Evolutionary conservation across 192 early-diverging fungal species (phyloP).

Genomic region (Rhizophagus prolifer): DNA sequence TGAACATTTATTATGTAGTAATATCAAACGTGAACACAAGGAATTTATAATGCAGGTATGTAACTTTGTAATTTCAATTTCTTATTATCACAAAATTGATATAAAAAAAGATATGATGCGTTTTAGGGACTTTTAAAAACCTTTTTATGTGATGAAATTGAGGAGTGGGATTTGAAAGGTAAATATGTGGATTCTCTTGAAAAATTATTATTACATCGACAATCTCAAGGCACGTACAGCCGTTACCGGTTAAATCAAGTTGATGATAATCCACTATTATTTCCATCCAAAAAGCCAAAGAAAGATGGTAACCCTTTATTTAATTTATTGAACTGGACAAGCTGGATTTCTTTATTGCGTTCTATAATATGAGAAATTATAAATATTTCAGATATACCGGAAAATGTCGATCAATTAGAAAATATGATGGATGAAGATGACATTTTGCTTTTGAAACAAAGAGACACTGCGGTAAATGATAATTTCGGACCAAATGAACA

Average conservation of each 20-base stretch:
- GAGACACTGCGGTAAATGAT: slow-evolving; percentile 28
- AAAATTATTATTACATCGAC: slow-evolving; percentile 40
- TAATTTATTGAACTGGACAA: not conserved
- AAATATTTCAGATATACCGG: not conserved
- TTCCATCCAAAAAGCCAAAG: slow-evolving; percentile 29
- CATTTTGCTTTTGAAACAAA: slow-evolving; percentile 18
- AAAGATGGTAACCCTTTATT: slow-evolving; percentile 31
- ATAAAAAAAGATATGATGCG: not conserved
- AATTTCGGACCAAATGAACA: slow-evolving; percentile 42
- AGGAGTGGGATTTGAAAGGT: slow-evolving; percentile 44
- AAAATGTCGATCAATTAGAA: not conserved
- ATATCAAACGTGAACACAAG: slow-evolving; percentile 39
- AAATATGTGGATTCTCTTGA: slow-evolving; percentile 40
- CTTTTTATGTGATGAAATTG: slow-evolving; percentile 36
- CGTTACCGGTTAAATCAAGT: slow-evolving; percentile 44
- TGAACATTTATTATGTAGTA: slow-evolving; percentile 38
- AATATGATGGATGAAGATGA: not conserved
- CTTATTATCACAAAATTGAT: not conserved
- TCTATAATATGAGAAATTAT: not conserved
- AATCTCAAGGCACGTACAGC: slow-evolving; percentile 45
- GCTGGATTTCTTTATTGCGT: not conserved
- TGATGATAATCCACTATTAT: slow-evolving; percentile 43
- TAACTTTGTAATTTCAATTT: not conserved
- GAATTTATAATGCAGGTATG: slow-evolving; percentile 45
- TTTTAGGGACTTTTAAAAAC: slow-evolving; percentile 37